Percentiles rank a stretch among this genome's conserved stretches.
These are phyloP conservation scores for Metschnikowia peoriensis DNA, from an alignment of 805 yeast genomes.

Conservation along the genomic window DNA sequence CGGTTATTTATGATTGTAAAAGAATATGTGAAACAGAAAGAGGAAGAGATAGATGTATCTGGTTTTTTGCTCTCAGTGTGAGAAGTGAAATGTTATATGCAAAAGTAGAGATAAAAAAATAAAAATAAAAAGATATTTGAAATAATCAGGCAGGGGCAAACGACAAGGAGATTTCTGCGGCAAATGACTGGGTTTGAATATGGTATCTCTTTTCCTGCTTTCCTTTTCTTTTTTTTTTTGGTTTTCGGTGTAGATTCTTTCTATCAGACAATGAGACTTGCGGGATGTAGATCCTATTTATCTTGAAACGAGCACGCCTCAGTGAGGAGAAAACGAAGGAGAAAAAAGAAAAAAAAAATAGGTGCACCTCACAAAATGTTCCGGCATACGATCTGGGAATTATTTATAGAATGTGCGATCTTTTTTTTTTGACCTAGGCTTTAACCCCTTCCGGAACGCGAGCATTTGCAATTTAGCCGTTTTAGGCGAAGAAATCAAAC, in stretches of 20 bases:
- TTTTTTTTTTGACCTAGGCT: not conserved
- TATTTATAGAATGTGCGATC: not conserved
- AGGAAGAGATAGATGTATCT: too few relatives aligned
- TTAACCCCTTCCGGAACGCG: not conserved
- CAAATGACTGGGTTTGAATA: too few relatives aligned
- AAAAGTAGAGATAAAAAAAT: too few relatives aligned
- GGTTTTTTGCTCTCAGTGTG: too few relatives aligned
- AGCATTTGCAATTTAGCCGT: not conserved
- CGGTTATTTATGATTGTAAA: too few relatives aligned
- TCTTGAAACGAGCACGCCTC: not conserved
- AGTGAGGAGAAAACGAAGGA: not conserved
- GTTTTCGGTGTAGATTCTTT: not conserved
- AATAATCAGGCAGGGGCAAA: too few relatives aligned
- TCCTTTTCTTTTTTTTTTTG: too few relatives aligned
- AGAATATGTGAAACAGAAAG: too few relatives aligned
- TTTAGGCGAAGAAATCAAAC: not conserved
- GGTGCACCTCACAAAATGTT: not conserved
- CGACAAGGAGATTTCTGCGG: not conserved
- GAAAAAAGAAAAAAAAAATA: not conserved
- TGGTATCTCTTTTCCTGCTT: too few relatives aligned
- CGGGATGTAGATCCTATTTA: not conserved
- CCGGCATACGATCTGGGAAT: not conserved
- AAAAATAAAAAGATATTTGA: too few relatives aligned
- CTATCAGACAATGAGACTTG: not conserved
- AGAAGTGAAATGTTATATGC: too few relatives aligned